Evolutionary conservation across 2,329 filamentous ascomycete genomes (phyloP), one percentile per base, ranked within the genome.

Genomic region (Trichoderma harzianum): DNA sequence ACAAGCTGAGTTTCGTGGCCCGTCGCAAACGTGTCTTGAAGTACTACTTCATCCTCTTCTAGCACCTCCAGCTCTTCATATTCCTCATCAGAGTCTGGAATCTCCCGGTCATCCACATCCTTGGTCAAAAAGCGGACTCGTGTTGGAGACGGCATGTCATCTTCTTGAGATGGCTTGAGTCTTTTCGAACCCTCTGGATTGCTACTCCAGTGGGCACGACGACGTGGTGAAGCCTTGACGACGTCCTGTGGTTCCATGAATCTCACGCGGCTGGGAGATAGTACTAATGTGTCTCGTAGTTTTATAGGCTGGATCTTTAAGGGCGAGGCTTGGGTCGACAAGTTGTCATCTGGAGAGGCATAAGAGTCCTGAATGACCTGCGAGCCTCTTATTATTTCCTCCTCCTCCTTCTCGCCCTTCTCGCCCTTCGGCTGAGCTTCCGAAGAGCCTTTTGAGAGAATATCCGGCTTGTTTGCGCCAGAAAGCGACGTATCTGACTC

Each of bases 81-180:
- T 1, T 85, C 84, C 12, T 83, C 84, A 47, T 87, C 86, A 1
- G 86, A 86, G 72, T 88, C 86, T 0, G 86, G 84, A 34, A 88
- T 86, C 71, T 86, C 84, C 21, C 53, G 39, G 7, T 71, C 36
- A 26, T 71, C 26, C 10, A 24, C 36, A 11, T 34, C 28, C 10
- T 28, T 18, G 16, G 11, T 5, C 11, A 24, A 3, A 14, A 43
- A 58, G 4, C 16, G 32, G 32, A 67, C 12, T 21, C 26, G 32
- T 55, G 32, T 24, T 10, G 64, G 53, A 7, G 14, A 24, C 4
- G 55, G 26, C 14, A 32, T 4, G 14, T 51, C 39, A 2, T 69
- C 21, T 62, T 30, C 67, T 4, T 28, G 67, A 26, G 67, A n/a
- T 11, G 26, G 21, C 30, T 43, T 53, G 10, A 39, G 32, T 26